Base-by-base conservation (phyloP, 371 early-diverging fungal species). In the Zychaea mexicana region DNA sequence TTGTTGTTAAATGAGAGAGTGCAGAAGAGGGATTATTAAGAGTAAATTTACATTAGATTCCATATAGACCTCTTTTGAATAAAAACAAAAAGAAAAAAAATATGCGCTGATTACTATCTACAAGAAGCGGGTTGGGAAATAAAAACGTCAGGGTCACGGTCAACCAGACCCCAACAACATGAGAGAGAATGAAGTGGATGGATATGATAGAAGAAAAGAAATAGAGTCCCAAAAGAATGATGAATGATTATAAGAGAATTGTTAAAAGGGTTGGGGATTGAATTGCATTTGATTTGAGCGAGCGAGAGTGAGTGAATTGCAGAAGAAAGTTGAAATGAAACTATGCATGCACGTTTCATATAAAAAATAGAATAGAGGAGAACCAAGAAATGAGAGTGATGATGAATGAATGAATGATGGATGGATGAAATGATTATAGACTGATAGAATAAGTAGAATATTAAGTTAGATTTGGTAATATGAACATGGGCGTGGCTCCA, bases 301-400 rank as follows among this genome's bases (percentile, higher is more conserved):
- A n/a, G n/a, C n/a, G n/a, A n/a, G n/a, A n/a, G n/a, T n/a, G n/a
- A n/a, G n/a, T n/a, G n/a, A n/a, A n/a, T n/a, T n/a, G n/a, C n/a
- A n/a, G n/a, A n/a, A 24, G 49, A 49, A 49, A 49, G 49, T 9
- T 9, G 19, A 36, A 36, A 36, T 36, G 38, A 36, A 49, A 55
- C 9, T 31, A 55, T 55, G 32, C 55, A 55, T 55, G 55, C 55
- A 55, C 19, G 55, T 55, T 55, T 55, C 55, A 55, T 55, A 32
- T 17, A 19, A 2, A 24, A 32, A 17, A 55, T 8, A 55, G 19
- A 24, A n/a, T n/a, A 19, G 1, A 55, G 2, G 10, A 36, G 15
- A 36, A 36, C 0, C 36, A 36, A 15, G 46, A 22, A 49, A 49
- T 55, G 55, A 55, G 19, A 31, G 55, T 33, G 55, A 55, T 55